These are phyloP conservation scores for Citrus maxima DNA, from an alignment of 345 rosid species.

Conservation along the genomic window DNA sequence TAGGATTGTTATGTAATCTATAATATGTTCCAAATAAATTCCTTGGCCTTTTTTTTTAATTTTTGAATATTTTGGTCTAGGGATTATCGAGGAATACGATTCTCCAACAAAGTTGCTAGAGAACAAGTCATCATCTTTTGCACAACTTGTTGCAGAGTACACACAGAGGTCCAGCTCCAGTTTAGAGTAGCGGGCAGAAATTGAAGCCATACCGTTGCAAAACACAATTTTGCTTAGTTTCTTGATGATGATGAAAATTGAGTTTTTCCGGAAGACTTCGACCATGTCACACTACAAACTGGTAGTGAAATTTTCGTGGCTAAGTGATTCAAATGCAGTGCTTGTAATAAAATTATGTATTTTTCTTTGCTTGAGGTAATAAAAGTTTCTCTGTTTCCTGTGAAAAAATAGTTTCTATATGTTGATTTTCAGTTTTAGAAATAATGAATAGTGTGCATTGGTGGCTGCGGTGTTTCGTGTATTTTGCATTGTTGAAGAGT, in stretches of 20 bases:
- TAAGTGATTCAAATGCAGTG: not conserved
- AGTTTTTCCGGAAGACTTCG: not conserved
- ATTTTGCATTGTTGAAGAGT: too few relatives aligned
- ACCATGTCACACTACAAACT: not conserved
- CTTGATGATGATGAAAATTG: not conserved
- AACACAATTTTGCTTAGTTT: not conserved
- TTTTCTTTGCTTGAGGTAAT: not conserved
- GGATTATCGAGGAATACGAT: slow-evolving; percentile 65
- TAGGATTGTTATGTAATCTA: slow-evolving; percentile 2
- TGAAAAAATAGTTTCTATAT: too few relatives aligned
- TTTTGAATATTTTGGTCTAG: slow-evolving; percentile 26
- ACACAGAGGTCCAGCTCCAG: slow-evolving; percentile 49
- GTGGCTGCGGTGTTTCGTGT: too few relatives aligned
- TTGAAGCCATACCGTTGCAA: not conserved
- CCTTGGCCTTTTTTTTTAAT: not conserved
- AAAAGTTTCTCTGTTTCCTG: not conserved
- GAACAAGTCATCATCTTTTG: slow-evolving; percentile 59
- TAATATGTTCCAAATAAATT: not conserved
- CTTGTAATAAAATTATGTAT: not conserved
- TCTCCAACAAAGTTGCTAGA: slow-evolving; percentile 57
- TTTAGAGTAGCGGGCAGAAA: not conserved
- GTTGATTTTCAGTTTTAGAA: too few relatives aligned
- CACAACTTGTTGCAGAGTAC: slow-evolving; percentile 76
- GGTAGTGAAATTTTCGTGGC: not conserved
- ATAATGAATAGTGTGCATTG: too few relatives aligned